phyloP scores from a whole-genome alignment of 2,329 filamentous ascomycete genomes.

The Fonsecaea pedrosoi region DNA sequence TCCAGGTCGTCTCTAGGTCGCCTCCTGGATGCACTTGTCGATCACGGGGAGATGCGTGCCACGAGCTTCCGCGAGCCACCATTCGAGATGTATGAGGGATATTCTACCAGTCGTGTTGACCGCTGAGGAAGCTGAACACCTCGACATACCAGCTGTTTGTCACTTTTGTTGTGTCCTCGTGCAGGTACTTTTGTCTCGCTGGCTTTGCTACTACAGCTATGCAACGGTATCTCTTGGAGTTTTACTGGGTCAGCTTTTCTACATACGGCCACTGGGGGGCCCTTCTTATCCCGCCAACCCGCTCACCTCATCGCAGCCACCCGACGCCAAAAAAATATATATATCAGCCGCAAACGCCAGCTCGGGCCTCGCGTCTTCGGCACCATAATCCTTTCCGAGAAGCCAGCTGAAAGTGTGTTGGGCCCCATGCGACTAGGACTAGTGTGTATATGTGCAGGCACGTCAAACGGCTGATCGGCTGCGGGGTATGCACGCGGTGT shows the following conservation, averaged over 20 bases:
- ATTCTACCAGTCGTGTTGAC: not conserved
- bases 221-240: not conserved
- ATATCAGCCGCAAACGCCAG: not conserved
- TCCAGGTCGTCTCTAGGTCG: not conserved
- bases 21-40: not conserved
- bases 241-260: not conserved
- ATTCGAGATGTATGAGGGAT: not conserved
- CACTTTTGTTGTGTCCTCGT: not conserved
- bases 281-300: not conserved
- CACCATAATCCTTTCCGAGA: not conserved
- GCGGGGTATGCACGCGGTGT: not conserved
- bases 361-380: conserved; percentile 3
- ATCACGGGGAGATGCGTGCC: not conserved
- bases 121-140: not conserved
- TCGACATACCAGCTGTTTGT: not conserved
- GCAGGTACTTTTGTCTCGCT: not conserved
- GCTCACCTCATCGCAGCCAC: conserved; percentile 5
- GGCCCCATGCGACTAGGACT: not conserved
- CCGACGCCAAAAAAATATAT: too few relatives aligned
- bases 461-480: not conserved
- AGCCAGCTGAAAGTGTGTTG: not conserved
- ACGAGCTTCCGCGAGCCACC: not conserved
- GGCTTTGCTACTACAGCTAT: too few relatives aligned
- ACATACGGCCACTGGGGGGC: not conserved
- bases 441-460: too few relatives aligned